A percentile compares a stretch with the other conserved stretches of the same genome.
Conservation (phyloP, 768 basidiomycete species). For the Russula lepida region DNA sequence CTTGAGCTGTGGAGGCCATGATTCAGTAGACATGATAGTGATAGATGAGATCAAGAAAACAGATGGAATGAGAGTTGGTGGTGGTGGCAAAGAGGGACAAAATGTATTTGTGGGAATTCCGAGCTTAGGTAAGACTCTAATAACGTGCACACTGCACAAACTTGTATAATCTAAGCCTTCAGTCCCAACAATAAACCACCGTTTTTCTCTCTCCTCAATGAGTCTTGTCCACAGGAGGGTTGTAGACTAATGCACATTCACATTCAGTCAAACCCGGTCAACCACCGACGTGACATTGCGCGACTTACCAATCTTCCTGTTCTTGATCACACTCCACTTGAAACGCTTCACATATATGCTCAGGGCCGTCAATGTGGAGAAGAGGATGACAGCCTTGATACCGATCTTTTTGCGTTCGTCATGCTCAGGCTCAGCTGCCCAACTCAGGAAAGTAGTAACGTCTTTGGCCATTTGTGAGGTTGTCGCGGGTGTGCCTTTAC, state of each 20-base stretch:
- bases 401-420: slow-evolving; percentile 97
- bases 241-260: slow-evolving; percentile 40
- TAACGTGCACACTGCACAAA: slow-evolving; percentile 12
- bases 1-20: slow-evolving; percentile 79
- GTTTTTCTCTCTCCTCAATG: slow-evolving; percentile 22
- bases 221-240: slow-evolving; percentile 47
- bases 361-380: slow-evolving; percentile 74
- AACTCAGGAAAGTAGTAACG: slow-evolving; percentile 88
- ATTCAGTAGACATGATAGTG: slow-evolving; percentile 56
- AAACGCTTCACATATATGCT: slow-evolving; percentile 89
- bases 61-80: background rate
- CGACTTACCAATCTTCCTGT: slow-evolving; percentile 78
- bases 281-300: background rate
- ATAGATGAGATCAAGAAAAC: background rate
- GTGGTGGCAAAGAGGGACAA: background rate
- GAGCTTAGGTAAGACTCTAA: background rate
- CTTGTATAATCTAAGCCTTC: slow-evolving; percentile 8
- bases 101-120: slow-evolving; percentile 9
- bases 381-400: slow-evolving; percentile 89
- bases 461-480: slow-evolving; percentile 99
- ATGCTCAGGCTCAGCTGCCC: slow-evolving; percentile 97
- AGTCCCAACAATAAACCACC: background rate
- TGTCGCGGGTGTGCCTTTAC: slow-evolving; percentile 84
- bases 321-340: slow-evolving; percentile 91
- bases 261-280: slow-evolving; percentile 5